phyloP scores from a whole-genome alignment of 2,329 filamentous ascomycete genomes.

The Fusarium mexicanum region DNA sequence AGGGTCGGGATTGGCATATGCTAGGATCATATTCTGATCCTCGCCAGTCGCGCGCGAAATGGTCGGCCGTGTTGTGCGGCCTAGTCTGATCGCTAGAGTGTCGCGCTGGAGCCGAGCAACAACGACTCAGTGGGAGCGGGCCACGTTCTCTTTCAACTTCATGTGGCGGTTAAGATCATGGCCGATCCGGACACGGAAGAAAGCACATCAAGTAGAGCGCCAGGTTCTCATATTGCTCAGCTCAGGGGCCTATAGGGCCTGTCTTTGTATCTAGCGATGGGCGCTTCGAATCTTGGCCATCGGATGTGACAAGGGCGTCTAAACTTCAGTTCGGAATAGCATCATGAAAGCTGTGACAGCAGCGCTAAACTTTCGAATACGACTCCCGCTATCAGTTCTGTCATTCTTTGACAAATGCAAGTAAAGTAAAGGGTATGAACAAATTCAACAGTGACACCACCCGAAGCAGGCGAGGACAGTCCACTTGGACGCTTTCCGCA shows the following conservation, averaged over 20 bases:
- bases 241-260: conserved; percentile 11
- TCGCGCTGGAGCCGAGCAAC: conserved; percentile 37
- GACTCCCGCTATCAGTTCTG: background rate
- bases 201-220: conserved; percentile 24
- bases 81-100: conserved; percentile 34
- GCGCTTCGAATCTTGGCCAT: background rate
- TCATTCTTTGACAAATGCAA: background rate
- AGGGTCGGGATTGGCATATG: conserved; percentile 28
- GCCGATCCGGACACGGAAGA: conserved; percentile 26
- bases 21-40: conserved; percentile 28
- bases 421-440: background rate
- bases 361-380: conserved; percentile 4
- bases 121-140: conserved; percentile 45
- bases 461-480: conserved; percentile 21
- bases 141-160: conserved; percentile 45
- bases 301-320: background rate
- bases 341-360: conserved; percentile 3
- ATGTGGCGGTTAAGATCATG: conserved; percentile 41
- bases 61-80: conserved; percentile 38
- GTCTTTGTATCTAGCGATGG: background rate
- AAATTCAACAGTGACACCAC: conserved; percentile 19
- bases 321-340: conserved; percentile 10
- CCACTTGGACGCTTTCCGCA: conserved; percentile 33
- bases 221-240: conserved; percentile 18
- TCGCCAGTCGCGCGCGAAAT: conserved; percentile 40